Percentiles rank a stretch among this genome's conserved stretches.
These are phyloP conservation scores for Neurospora sp. DNA, from an alignment of 495 filamentous ascomycete species.

Conservation along the genomic window DNA sequence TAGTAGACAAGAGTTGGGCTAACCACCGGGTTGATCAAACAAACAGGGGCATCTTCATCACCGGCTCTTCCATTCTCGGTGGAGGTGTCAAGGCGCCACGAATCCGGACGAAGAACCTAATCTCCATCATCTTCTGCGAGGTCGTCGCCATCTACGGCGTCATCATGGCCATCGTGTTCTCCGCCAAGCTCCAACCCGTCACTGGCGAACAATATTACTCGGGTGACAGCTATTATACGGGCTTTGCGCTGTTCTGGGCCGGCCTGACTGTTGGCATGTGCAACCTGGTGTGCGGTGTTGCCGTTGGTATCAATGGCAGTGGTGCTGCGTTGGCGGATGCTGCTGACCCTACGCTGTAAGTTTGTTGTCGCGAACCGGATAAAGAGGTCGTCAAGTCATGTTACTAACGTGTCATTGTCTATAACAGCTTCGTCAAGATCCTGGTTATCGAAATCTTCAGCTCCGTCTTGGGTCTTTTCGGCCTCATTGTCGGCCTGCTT, in stretches of 20 bases:
- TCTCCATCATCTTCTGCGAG: constrained; percentile 99
- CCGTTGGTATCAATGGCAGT: constrained; percentile 96
- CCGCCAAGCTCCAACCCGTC: constrained; percentile 65
- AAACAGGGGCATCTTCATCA: constrained; percentile 93
- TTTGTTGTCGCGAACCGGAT: constrained; percentile 3
- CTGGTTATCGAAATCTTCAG: constrained; percentile 99
- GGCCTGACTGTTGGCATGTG: constrained; percentile 89
- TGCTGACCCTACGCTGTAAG: constrained; percentile 81
- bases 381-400: not conserved
- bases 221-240: constrained; percentile 80
- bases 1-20: not conserved
- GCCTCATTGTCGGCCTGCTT: constrained; percentile 87
- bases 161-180: constrained; percentile 98
- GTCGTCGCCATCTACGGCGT: constrained; percentile 99
- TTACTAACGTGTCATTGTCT: constrained; percentile 13
- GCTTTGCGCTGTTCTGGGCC: constrained; percentile 91
- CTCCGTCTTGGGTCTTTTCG: constrained; percentile 95
- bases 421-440: constrained; percentile 85
- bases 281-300: constrained; percentile 92
- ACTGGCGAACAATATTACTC: constrained; percentile 55
- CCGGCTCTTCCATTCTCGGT: constrained; percentile 95
- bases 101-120: constrained; percentile 97
- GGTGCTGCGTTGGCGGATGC: constrained; percentile 95
- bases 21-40: not conserved
- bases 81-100: constrained; percentile 91